A percentile compares a stretch with the other conserved stretches of the same genome.
Evolutionary conservation across 805 yeast species (phyloP).

Genomic region (Pichia cephalocereana): DNA sequence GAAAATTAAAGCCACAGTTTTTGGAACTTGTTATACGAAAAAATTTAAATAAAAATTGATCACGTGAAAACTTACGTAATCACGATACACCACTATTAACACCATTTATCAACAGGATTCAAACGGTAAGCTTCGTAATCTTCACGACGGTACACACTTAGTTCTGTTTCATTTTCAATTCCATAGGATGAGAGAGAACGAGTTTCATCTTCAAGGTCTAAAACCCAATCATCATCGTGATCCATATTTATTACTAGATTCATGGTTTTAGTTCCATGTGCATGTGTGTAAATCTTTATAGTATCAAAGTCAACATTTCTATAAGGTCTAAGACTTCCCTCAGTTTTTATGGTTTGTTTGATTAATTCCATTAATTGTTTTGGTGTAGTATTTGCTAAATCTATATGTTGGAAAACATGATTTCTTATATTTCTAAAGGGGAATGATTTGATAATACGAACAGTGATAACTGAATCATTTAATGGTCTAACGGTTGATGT

Average conservation of each 20-base stretch:
- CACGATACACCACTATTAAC: not conserved
- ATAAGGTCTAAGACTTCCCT: slow-evolving; percentile 74
- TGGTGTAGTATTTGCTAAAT: slow-evolving; percentile 63
- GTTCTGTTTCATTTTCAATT: slow-evolving; percentile 33
- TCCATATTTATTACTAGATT: slow-evolving; percentile 87
- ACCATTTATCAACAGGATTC: slow-evolving; percentile 49
- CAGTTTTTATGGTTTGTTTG: slow-evolving; percentile 32
- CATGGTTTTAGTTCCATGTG: slow-evolving; percentile 91
- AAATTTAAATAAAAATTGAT: no score
- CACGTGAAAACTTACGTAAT: slow-evolving; percentile 4
- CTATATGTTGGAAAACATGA: slow-evolving; percentile 56
- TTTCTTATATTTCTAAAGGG: slow-evolving; percentile 84
- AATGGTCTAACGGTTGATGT: slow-evolving; percentile 70
- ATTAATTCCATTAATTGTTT: slow-evolving; percentile 49
- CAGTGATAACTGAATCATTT: slow-evolving; percentile 67
- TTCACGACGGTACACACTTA: slow-evolving; percentile 64
- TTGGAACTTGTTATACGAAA: no score
- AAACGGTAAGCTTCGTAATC: slow-evolving; percentile 62
- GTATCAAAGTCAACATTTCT: slow-evolving; percentile 67
- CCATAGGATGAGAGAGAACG: not conserved
- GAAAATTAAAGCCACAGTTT: no score
- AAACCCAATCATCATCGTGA: slow-evolving; percentile 62
- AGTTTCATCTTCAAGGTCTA: slow-evolving; percentile 74
- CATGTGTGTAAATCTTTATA: slow-evolving; percentile 83
- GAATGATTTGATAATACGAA: slow-evolving; percentile 84